Base-by-base conservation (phyloP, 495 filamentous ascomycete genomes). In the Xylaria cubensis region DNA sequence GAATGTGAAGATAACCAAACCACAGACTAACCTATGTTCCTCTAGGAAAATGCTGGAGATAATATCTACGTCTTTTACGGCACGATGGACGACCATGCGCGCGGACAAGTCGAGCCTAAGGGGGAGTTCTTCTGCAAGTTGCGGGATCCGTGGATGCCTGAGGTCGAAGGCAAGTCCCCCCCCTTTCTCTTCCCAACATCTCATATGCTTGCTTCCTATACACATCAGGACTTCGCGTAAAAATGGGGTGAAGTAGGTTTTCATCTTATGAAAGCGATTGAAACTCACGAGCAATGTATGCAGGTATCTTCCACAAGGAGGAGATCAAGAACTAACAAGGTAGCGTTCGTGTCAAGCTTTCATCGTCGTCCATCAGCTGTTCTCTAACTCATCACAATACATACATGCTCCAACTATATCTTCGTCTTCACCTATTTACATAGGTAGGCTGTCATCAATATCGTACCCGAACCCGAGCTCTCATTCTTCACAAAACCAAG, bases 101-200 rank as follows among this genome's bases (percentile, higher is more conserved):
- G 76, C 0, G 74, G 69, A 85, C 89, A 82, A 55, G 74, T 91
- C 36, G 88, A 88, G 29, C 90, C 91, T 0, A 92, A 91, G 79
- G 90, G 89, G 0, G 90, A 92, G 76, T 92, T 92, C 83, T 92
- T 90, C 74, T 92, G 89, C 76, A 86, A 82, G 68, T 67, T 80
- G 26, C 75, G 89, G 62, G 83, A 84, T 39, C 82, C 78, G 13
- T 92, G 90, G 90, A 90, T 92, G 89, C 90, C 88, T 0, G 86
- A 89, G 76, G 79, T 91, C 29, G 82, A 83, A 19, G 82, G 88
- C 89, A 73, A 78, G 86, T 82, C 56, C 17, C 62, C 5, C 5
- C 64, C 39, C 55, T 24, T 26, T 0, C 9, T 26, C 13, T 0
- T 46, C 13, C 0, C 44, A n/a, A 6, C 5, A 48, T 7, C 17